A percentile compares a stretch with the other conserved stretches of the same genome.
Evolutionary conservation across 805 yeast species (phyloP).

Genomic region (Spathaspora gorwiae): DNA sequence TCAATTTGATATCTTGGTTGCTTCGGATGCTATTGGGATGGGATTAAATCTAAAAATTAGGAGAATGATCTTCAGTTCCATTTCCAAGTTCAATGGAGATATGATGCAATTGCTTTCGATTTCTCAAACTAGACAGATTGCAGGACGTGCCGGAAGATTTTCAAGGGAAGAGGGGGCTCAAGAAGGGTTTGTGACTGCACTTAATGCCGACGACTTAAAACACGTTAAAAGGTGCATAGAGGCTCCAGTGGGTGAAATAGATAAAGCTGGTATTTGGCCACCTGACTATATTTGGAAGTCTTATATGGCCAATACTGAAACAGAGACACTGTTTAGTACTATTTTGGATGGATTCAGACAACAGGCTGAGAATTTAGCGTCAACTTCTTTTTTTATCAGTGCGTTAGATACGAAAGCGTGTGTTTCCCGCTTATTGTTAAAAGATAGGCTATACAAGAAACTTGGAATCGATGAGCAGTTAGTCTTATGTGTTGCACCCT

Average conservation of each 20-base stretch:
- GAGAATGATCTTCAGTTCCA: conserved; percentile 69
- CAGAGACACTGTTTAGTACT: conserved; percentile 40
- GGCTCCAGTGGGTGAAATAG: conserved; percentile 47
- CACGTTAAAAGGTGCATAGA: conserved; percentile 46
- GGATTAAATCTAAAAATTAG: conserved; percentile 85
- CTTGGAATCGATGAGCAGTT: conserved; percentile 53
- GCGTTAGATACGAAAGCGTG: conserved; percentile 29
- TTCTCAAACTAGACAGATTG: conserved; percentile 84
- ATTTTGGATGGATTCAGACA: conserved; percentile 47
- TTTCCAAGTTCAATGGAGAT: conserved; percentile 67
- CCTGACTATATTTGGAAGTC: conserved; percentile 65
- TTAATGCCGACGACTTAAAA: conserved; percentile 38
- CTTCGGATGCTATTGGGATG: conserved; percentile 98
- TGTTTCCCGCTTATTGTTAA: conserved; percentile 42
- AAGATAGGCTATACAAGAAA: conserved; percentile 18
- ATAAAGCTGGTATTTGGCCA: conserved; percentile 76
- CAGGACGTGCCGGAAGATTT: conserved; percentile 93
- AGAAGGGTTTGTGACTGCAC: conserved; percentile 53
- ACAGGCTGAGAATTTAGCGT: conserved; percentile 22
- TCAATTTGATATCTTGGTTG: conserved; percentile 75
- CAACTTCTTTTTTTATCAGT: conserved; percentile 30
- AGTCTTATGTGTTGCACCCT: conserved; percentile 59
- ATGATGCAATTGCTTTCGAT: conserved; percentile 43
- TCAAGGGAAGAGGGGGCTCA: conserved; percentile 29
- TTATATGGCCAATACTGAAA: conserved; percentile 58